Evolutionary conservation across 2,329 filamentous ascomycete genomes (phyloP).

Genomic region (Fusarium acutatum): DNA sequence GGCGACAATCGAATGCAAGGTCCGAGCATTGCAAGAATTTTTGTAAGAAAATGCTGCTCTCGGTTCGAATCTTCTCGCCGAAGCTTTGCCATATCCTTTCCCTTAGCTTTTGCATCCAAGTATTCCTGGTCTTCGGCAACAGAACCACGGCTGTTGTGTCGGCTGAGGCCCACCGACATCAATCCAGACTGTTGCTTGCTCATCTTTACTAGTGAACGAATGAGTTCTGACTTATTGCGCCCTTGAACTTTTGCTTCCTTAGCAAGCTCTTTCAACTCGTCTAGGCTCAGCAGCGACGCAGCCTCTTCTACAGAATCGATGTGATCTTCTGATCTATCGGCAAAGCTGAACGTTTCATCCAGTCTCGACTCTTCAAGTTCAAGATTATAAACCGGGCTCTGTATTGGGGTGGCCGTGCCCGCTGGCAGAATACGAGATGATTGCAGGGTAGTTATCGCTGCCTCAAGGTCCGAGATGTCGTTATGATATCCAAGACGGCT

Average conservation of each 20-base stretch:
- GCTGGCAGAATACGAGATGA: constrained; percentile 62
- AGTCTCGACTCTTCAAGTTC: constrained; percentile 57
- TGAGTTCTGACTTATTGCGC: constrained; percentile 84
- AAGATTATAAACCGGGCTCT: constrained; percentile 42
- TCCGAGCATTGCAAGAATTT: constrained; percentile 80
- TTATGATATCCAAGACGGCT: constrained; percentile 80
- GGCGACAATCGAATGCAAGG: constrained; percentile 84
- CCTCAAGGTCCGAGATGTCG: constrained; percentile 79
- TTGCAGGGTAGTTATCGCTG: constrained; percentile 73
- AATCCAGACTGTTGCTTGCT: constrained; percentile 80
- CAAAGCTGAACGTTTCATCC: constrained; percentile 74
- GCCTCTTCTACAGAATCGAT: constrained; percentile 86
- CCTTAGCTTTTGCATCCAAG: constrained; percentile 19
- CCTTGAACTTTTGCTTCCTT: constrained; percentile 89
- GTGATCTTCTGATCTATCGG: constrained; percentile 76
- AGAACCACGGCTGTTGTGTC: constrained; percentile 69
- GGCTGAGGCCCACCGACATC: constrained; percentile 71
- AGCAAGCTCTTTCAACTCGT: constrained; percentile 85
- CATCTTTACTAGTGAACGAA: constrained; percentile 75
- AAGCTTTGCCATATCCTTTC: constrained; percentile 15
- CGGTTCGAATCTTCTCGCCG: constrained; percentile 62
- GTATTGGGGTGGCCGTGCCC: constrained; percentile 2
- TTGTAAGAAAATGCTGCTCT: constrained; percentile 77
- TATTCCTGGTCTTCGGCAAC: constrained; percentile 55
- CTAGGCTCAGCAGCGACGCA: constrained; percentile 80